Base-by-base conservation (phyloP, 306 rosid genomes). In the Purshia tridentata region DNA sequence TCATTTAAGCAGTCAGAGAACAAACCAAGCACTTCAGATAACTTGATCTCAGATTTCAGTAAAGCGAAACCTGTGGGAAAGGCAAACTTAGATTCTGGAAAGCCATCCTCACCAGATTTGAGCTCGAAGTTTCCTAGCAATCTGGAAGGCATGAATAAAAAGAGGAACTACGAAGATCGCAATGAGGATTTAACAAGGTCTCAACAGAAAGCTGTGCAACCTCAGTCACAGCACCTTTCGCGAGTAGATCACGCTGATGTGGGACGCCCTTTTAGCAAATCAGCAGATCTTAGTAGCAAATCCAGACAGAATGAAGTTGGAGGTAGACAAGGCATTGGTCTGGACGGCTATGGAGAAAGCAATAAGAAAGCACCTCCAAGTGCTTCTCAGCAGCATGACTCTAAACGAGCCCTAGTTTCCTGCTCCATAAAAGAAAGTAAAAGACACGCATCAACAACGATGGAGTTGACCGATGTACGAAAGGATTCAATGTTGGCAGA, bases 321-420 rank as follows among this genome's bases (percentile, higher is more conserved):
- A 63, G 58, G 58, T 66, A 78, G 67, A 80, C 90, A 81, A 80
- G 95, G 83, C 67, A 55, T 60, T 85, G 85, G 82, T 74, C 73
- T 79, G 65, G 92, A 88, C 70, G 88, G 95, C 67, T 83, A 72
- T 37, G 81, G 85, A 64, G 97, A 91, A 85, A 85, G 90, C 86
- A 86, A 81, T 76, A 89, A 82, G 84, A 86, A 90, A 82, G 80
- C 70, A 47, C 70, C 84, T 65, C 66, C 70, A 73, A 82, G 76
- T 71, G 81, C 84, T 49, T 68, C 81, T 51, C 86, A 81, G 77
- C 91, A 49, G 54, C 86, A 64, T 78, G 92, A 86, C 41, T 59
- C 71, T 44, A 88, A 72, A 84, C 87, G 81, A 41, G 91, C 86
- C 78, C 42, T 15, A 51, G 82, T 60, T 73, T 78, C 85, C 70